Conservation (phyloP, 352 stramenopile genomes). For the Pythium phragmitis region DNA sequence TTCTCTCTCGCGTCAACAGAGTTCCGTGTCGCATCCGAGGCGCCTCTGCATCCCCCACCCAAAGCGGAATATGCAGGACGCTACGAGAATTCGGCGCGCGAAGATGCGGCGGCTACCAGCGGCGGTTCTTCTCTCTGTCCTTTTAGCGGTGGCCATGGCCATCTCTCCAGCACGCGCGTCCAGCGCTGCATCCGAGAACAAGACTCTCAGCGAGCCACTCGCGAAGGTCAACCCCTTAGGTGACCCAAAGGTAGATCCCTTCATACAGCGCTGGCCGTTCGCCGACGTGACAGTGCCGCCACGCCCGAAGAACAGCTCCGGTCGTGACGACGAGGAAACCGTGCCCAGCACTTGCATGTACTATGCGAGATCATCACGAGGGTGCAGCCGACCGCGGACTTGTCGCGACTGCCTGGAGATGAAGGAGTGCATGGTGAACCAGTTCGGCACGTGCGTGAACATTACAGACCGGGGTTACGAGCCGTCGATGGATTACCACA, state of each 20-base stretch:
- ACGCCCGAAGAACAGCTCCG: neutral
- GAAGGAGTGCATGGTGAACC: constrained; percentile 25
- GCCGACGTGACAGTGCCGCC: neutral
- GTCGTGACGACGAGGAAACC: constrained; percentile 18
- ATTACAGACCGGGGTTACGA: constrained; percentile 10
- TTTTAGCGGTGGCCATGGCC: neutral
- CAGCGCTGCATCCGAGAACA: neutral
- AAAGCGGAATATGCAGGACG: neutral
- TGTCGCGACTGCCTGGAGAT: constrained; percentile 25
- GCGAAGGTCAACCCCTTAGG: neutral
- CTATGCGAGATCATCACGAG: constrained; percentile 12
- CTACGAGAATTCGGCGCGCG: neutral
- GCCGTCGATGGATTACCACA: constrained; percentile 19
- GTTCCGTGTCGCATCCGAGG: too few species aligned
- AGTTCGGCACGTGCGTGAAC: constrained; percentile 23
- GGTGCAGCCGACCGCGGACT: constrained; percentile 14
- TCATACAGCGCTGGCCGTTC: neutral
- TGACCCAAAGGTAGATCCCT: neutral
- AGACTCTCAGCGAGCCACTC: neutral
- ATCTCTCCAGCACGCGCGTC: neutral
- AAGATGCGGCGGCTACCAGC: neutral
- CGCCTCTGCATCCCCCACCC: too few species aligned
- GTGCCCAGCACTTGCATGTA: constrained; percentile 15
- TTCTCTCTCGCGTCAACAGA: too few species aligned
- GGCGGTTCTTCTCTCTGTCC: neutral